phyloP scores from a whole-genome alignment of 768 basidiomycete species.

The Boletus sp. region DNA sequence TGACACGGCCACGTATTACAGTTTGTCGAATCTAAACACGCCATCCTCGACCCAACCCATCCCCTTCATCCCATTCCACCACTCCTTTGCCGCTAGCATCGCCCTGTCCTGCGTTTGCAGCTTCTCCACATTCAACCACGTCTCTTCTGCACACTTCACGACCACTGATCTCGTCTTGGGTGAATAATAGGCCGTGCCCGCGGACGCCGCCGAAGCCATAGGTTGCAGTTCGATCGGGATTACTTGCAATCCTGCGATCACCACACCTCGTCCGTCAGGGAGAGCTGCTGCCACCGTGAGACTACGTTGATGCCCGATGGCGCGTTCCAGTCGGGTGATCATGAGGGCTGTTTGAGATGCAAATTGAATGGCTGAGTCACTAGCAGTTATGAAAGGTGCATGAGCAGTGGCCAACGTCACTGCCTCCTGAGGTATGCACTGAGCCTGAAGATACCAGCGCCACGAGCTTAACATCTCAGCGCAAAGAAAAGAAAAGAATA shows the following conservation, averaged over 20 bases:
- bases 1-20: too few species aligned
- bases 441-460: conserved; percentile 46
- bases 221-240: conserved; percentile 2
- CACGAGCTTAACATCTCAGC: not conserved
- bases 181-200: conserved; percentile 47
- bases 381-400: conserved; percentile 43
- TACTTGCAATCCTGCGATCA: conserved; percentile 20
- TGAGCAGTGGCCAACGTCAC: conserved; percentile 33
- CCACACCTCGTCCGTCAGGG: conserved; percentile 27
- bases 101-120: conserved; percentile 64
- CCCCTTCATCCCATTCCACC: conserved; percentile 72
- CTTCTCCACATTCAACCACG: conserved; percentile 50
- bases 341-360: conserved; percentile 18
- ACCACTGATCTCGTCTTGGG: conserved; percentile 40
- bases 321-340: conserved; percentile 25
- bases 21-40: conserved; percentile 12
- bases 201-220: conserved; percentile 10
- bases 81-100: conserved; percentile 56
- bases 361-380: conserved; percentile 19
- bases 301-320: conserved; percentile 30
- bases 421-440: conserved; percentile 45
- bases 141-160: conserved; percentile 53
- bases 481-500: not conserved
- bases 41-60: conserved; percentile 26
- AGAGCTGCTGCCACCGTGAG: conserved; percentile 22